Base-by-base conservation (phyloP, 805 yeast species). In the Ogataea ramenticola region DNA sequence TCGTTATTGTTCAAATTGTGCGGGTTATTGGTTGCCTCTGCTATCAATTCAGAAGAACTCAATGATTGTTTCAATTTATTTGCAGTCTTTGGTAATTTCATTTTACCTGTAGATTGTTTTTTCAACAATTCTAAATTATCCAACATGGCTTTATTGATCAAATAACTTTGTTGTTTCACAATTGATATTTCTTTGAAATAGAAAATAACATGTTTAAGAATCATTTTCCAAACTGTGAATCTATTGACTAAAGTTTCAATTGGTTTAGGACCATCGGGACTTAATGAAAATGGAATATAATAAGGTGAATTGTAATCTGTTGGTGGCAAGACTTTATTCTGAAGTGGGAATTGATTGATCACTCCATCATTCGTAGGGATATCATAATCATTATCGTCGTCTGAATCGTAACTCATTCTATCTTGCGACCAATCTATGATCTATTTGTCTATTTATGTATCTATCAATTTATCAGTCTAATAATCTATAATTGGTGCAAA, bases 141-240 rank as follows among this genome's bases (percentile, higher is more conserved):
- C 54, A 54, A 65, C 76, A 51, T 73, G 60, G 65, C 78, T 70
- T 64, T 70, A 68, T 64, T 76, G 63, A 59, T 77, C 4, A 59
- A 49, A 43, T 55, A 60, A 2, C 64, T 60, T 44, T 74, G 78
- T 52, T 75, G 77, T 55, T 74, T 75, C 44, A 75, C 74, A 42
- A 75, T 58, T 32, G 72, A 60, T 45, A 74, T 61, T 51, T 77
- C 81, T 50, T 68, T 70, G 47, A 77, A 68, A 52, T 77, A 77
- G 48, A 66, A 66, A 24, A 75, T 68, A 48, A 77, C 61, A 51
- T 77, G 80, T 54, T 74, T 76, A 49, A 77, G 66, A 44, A 76
- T 67, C 56, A 69, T 67, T 43, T 79, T 66, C 79, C 80, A 77
- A n/a, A 79, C 76, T 44, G 71, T 73, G 54, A 77, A 76, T 43